These are phyloP conservation scores for Musa beccarii DNA, from an alignment of 176 grass and related monocot genomes.

Conservation along the genomic window DNA sequence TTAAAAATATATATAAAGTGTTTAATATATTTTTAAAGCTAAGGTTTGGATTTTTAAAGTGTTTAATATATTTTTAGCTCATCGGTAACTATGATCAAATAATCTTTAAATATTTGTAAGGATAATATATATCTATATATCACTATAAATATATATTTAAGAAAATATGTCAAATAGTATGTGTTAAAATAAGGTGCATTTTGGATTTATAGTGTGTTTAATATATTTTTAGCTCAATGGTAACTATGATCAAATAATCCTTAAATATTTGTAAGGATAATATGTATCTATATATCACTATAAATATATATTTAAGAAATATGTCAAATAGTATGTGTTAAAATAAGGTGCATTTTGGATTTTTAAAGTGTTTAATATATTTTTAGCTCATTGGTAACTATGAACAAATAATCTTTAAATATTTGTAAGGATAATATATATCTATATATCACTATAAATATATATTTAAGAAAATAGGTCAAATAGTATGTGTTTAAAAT, in stretches of 20 bases:
- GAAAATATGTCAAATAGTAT: too few species aligned
- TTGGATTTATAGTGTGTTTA: not conserved
- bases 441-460: too few species aligned
- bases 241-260: not conserved
- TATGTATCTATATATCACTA: too few species aligned
- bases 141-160: too few species aligned
- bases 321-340: not conserved
- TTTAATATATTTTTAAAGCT: not conserved
- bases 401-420: not conserved
- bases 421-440: not conserved
- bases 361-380: not conserved
- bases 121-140: too few species aligned
- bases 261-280: not conserved
- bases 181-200: not conserved
- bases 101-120: too few species aligned
- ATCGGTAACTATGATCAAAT: too few species aligned
- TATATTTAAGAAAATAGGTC: too few species aligned
- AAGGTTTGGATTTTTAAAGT: too few species aligned
- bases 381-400: not conserved
- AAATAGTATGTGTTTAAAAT: not conserved
- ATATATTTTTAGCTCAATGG: not conserved
- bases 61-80: too few species aligned
- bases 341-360: not conserved
- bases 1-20: not conserved
- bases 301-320: too few species aligned